Evolutionary conservation across 257 asterid species (phyloP).

Genomic region (Ligustrum vulgare): DNA sequence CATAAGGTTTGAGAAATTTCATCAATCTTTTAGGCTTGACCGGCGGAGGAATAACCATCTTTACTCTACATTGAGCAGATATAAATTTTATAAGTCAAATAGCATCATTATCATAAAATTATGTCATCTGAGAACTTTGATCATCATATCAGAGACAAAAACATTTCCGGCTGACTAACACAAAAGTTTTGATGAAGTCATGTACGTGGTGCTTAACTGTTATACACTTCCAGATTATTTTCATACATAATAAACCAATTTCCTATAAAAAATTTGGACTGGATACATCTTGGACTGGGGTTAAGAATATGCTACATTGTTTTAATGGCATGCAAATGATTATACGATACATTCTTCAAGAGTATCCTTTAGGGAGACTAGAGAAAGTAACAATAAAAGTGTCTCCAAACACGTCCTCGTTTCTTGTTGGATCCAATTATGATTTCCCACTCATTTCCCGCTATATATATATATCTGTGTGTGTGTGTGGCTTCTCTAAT

Average conservation of each 20-base stretch:
- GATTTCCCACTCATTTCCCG: background rate
- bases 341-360: background rate
- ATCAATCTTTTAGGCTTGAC: slow-evolving; percentile 62
- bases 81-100: background rate
- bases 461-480: background rate
- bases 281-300: background rate
- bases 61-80: slow-evolving; percentile 16
- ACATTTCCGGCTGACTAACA: background rate
- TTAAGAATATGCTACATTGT: background rate
- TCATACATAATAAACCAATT: too few species aligned
- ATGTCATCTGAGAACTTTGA: background rate
- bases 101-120: too few species aligned
- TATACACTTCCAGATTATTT: too few species aligned
- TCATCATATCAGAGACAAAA: background rate
- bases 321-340: background rate
- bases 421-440: background rate
- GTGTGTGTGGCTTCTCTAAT: too few species aligned
- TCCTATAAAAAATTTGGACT: too few species aligned
- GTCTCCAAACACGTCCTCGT: background rate
- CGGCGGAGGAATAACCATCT: slow-evolving; percentile 84
- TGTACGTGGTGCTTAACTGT: too few species aligned
- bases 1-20: slow-evolving; percentile 77
- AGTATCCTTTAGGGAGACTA: background rate
- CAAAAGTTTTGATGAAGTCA: too few species aligned
- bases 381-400: background rate